phyloP scores from a whole-genome alignment of 345 rosid genomes.

The Sonneratia caseolaris region DNA sequence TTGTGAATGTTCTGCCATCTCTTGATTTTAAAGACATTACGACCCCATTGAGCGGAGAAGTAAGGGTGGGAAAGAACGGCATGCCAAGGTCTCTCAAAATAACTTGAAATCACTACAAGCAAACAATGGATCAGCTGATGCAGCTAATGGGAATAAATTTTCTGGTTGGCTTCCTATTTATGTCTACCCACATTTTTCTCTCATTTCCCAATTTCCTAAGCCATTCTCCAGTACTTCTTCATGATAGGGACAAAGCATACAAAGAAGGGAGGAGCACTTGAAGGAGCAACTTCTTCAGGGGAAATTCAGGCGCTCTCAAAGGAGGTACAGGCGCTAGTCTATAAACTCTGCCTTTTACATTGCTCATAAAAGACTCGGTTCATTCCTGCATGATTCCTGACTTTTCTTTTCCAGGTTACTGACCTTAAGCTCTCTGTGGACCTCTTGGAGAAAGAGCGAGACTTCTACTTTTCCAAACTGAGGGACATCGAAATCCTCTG shows the following conservation, averaged over 20 bases:
- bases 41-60: slow-evolving; percentile 80
- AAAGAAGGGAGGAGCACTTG: slow-evolving; percentile 22
- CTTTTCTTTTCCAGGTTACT: slow-evolving; percentile 30
- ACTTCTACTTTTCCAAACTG: slow-evolving; percentile 82
- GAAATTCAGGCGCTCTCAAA: slow-evolving; percentile 61
- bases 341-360: background rate
- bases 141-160: slow-evolving; percentile 17
- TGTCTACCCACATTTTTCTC: background rate
- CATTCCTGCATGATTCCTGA: background rate
- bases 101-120: slow-evolving; percentile 65
- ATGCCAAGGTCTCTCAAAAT: slow-evolving; percentile 40
- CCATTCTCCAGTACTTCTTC: background rate
- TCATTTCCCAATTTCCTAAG: background rate
- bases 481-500: slow-evolving; percentile 81
- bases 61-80: slow-evolving; percentile 63
- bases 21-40: slow-evolving; percentile 49
- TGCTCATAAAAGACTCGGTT: background rate
- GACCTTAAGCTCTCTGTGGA: slow-evolving; percentile 72
- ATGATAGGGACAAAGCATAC: slow-evolving; percentile 50
- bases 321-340: slow-evolving; percentile 42
- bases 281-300: slow-evolving; percentile 31
- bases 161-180: slow-evolving; percentile 24
- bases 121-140: slow-evolving; percentile 37
- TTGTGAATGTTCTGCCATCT: background rate
- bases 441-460: slow-evolving; percentile 79